phyloP scores from a whole-genome alignment of 2,329 filamentous ascomycete species.

The Chaetomiaceae sp. region DNA sequence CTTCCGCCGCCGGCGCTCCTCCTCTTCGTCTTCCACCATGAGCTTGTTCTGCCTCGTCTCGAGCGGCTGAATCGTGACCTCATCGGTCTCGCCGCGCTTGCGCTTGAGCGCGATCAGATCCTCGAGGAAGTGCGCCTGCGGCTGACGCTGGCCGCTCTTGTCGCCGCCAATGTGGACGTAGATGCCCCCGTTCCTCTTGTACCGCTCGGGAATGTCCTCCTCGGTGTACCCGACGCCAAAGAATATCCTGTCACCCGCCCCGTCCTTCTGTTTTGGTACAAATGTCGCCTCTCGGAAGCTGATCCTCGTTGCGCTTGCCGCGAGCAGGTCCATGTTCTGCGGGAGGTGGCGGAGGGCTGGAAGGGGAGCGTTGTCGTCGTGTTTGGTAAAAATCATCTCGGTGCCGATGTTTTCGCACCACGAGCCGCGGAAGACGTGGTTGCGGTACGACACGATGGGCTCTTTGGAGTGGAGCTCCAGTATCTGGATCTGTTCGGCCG shows the following conservation, averaged over 20 bases:
- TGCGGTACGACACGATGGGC: constrained; percentile 76
- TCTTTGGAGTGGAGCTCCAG: constrained; percentile 73
- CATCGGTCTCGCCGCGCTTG: constrained; percentile 59
- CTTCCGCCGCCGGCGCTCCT: constrained; percentile 34
- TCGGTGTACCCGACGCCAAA: constrained; percentile 8
- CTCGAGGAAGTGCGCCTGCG: constrained; percentile 57
- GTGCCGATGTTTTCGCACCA: constrained; percentile 85
- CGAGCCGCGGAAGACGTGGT: constrained; percentile 70
- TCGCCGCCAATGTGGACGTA: constrained; percentile 44
- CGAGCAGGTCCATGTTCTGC: constrained; percentile 65
- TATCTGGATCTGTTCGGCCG: constrained; percentile 58
- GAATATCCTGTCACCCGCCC: neutral
- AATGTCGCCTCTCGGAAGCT: constrained; percentile 62
- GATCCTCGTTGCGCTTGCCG: constrained; percentile 65
- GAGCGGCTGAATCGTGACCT: constrained; percentile 56
- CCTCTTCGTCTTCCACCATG: constrained; percentile 40
- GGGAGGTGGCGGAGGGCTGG: constrained; percentile 48
- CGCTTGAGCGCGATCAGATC: constrained; percentile 62
- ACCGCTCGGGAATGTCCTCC: constrained; percentile 25
- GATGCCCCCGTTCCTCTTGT: constrained; percentile 33
- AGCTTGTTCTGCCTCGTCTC: constrained; percentile 32
- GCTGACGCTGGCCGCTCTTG: constrained; percentile 44
- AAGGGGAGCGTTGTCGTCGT: constrained; percentile 38
- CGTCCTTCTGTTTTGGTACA: constrained; percentile 38
- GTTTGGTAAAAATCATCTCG: constrained; percentile 66